A percentile compares a stretch with the other conserved stretches of the same genome.
Evolutionary conservation across 192 early-diverging fungal species (phyloP).

Genomic region (Polychytrium aggregatum): DNA sequence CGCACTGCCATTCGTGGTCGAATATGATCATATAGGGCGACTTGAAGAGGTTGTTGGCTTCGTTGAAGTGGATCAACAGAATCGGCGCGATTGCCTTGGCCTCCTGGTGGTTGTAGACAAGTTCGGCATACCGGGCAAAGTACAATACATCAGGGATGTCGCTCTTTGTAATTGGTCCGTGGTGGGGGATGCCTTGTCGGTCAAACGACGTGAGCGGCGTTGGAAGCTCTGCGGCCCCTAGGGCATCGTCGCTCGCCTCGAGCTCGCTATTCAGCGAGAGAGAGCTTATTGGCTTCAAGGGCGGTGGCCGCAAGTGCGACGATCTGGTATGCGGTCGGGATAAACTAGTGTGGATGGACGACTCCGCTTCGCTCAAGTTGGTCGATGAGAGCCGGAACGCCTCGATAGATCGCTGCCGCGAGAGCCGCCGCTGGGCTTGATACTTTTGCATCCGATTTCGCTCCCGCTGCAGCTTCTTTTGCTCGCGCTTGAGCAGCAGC

Average conservation of each 20-base stretch:
- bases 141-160: constrained; percentile 28
- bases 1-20: constrained; percentile 21
- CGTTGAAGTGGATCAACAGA: constrained; percentile 6
- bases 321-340: too few species aligned
- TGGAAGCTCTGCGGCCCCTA: not conserved
- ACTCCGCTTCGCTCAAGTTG: too few species aligned
- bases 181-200: too few species aligned
- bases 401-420: too few species aligned
- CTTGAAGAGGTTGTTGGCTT: constrained; percentile 20
- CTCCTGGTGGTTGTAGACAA: constrained; percentile 22
- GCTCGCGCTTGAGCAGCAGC: constrained; percentile 31
- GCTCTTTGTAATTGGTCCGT: constrained; percentile 8
- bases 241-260: too few species aligned
- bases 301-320: too few species aligned
- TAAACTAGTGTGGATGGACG: too few species aligned
- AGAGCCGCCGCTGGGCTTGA: constrained; percentile 12
- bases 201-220: not conserved
- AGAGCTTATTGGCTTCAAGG: too few species aligned
- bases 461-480: constrained; percentile 23
- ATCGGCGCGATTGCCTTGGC: constrained; percentile 6
- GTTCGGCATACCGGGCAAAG: constrained; percentile 26
- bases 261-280: too few species aligned
- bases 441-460: too few species aligned
- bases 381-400: too few species aligned
- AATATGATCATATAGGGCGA: constrained; percentile 22